Percentiles rank a stretch among this genome's conserved stretches.
Conservation (phyloP, 2,329 filamentous ascomycete species). For the Penicillium corylophilum region DNA sequence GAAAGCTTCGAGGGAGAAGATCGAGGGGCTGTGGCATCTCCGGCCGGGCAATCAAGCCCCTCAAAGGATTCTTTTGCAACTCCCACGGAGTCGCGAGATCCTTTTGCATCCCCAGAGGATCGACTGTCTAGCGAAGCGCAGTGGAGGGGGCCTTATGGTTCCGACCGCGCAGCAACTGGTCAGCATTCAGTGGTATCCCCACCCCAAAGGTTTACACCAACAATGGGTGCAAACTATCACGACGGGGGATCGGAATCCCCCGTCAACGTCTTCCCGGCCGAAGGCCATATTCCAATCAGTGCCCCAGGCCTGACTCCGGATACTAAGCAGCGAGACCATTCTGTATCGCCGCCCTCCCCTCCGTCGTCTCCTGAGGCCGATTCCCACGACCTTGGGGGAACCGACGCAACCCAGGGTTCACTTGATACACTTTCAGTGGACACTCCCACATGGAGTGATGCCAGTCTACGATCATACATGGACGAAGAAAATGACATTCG, state of each 20-base stretch:
- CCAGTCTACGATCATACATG: slow-evolving; percentile 81
- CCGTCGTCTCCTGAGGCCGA: slow-evolving; percentile 52
- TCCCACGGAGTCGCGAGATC: slow-evolving; percentile 15
- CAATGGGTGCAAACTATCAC: slow-evolving; percentile 22
- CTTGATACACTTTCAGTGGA: slow-evolving; percentile 56
- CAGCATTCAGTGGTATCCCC: slow-evolving; percentile 29
- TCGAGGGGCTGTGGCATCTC: slow-evolving; percentile 19
- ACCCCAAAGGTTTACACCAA: slow-evolving; percentile 29
- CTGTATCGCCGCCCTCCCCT: slow-evolving; percentile 60
- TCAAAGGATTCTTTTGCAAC: slow-evolving; percentile 26
- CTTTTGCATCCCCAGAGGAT: slow-evolving; percentile 24
- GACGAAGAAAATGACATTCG: slow-evolving; percentile 86
- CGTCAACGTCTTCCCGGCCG: slow-evolving; percentile 61
- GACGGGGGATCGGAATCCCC: slow-evolving; percentile 62
- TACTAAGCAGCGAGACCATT: slow-evolving; percentile 66
- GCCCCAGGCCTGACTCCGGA: slow-evolving; percentile 69
- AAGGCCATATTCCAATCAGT: slow-evolving; percentile 37
- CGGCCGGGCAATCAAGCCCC: slow-evolving; percentile 21
- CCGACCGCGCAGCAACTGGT: slow-evolving; percentile 24
- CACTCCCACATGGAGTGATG: slow-evolving; percentile 78
- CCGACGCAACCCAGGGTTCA: slow-evolving; percentile 49
- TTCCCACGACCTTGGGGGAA: slow-evolving; percentile 28
- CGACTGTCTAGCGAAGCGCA: slow-evolving; percentile 22
- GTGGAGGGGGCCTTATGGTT: slow-evolving; percentile 15
- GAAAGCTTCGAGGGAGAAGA: slow-evolving; percentile 24